A percentile compares a stretch with the other conserved stretches of the same genome.
These are phyloP conservation scores for Phytophthora gonapodyides DNA, from an alignment of 352 stramenopile genomes.

Conservation along the genomic window DNA sequence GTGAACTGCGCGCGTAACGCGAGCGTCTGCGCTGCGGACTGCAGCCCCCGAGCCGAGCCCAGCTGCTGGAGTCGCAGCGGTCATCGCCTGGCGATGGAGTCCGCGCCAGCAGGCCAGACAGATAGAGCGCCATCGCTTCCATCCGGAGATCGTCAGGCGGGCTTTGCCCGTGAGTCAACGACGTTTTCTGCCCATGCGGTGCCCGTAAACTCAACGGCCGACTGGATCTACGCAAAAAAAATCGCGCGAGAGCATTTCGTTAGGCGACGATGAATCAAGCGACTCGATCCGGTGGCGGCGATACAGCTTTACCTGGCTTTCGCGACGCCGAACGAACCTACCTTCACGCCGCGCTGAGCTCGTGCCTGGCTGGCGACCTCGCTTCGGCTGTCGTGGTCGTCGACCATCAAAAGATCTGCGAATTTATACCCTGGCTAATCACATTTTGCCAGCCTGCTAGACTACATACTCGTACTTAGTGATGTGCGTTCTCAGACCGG, in stretches of 20 bases:
- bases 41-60: not conserved
- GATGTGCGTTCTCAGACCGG: too few species aligned
- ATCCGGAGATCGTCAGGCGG: constrained; percentile 17
- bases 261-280: constrained; percentile 27
- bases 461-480: too few species aligned
- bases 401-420: too few species aligned
- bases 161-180: constrained; percentile 31
- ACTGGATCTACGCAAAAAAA: constrained; percentile 22
- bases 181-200: constrained; percentile 2
- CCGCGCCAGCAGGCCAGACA: too few species aligned
- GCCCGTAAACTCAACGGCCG: constrained; percentile 15
- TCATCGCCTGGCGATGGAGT: not conserved
- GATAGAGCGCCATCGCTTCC: constrained; percentile 15
- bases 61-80: constrained; percentile 14
- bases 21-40: not conserved
- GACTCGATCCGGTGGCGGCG: not conserved
- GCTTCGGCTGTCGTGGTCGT: too few species aligned
- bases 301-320: too few species aligned
- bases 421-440: too few species aligned
- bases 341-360: too few species aligned
- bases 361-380: too few species aligned
- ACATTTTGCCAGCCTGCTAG: too few species aligned
- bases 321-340: too few species aligned
- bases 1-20: not conserved
- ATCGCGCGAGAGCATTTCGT: constrained; percentile 14